These are phyloP conservation scores for Polyporus tsugae DNA, from an alignment of 1,284 basidiomycete species.

Conservation along the genomic window DNA sequence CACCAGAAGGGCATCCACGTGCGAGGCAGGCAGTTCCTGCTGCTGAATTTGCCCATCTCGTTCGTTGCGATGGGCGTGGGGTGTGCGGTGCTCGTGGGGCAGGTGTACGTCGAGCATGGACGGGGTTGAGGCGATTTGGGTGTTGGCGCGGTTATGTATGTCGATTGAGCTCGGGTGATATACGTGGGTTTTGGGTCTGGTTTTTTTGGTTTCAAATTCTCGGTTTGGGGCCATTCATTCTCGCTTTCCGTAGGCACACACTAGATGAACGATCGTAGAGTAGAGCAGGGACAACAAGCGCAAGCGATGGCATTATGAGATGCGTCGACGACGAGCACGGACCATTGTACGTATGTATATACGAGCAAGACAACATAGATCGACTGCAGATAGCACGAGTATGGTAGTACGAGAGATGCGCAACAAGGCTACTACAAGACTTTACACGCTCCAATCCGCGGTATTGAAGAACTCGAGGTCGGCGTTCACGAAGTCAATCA, in stretches of 20 bases:
- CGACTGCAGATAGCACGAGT: background rate
- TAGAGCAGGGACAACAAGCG: background rate
- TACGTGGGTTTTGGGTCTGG: too few species aligned
- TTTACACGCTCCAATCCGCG: constrained; percentile 65
- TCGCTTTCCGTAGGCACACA: background rate
- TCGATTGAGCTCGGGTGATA: too few species aligned
- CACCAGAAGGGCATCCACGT: constrained; percentile 81
- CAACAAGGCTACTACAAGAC: background rate
- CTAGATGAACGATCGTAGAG: background rate
- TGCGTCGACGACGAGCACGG: constrained; percentile 2
- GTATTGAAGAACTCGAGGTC: constrained; percentile 81
- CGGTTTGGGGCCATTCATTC: background rate
- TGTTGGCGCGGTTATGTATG: too few species aligned
- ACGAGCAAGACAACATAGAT: background rate
- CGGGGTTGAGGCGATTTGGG: background rate
- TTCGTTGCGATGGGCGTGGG: constrained; percentile 39
- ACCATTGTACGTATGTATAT: background rate
- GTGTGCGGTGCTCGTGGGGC: constrained; percentile 39
- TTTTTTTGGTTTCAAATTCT: background rate
- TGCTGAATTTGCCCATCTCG: constrained; percentile 65
- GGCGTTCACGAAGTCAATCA: constrained; percentile 79
- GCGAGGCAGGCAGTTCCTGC: constrained; percentile 72
- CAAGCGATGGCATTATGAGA: background rate
- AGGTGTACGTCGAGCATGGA: constrained; percentile 31
- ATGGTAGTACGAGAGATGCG: background rate